Evolutionary conservation across 2,329 filamentous ascomycete species (phyloP).

Genomic region (Diatrype stigma): DNA sequence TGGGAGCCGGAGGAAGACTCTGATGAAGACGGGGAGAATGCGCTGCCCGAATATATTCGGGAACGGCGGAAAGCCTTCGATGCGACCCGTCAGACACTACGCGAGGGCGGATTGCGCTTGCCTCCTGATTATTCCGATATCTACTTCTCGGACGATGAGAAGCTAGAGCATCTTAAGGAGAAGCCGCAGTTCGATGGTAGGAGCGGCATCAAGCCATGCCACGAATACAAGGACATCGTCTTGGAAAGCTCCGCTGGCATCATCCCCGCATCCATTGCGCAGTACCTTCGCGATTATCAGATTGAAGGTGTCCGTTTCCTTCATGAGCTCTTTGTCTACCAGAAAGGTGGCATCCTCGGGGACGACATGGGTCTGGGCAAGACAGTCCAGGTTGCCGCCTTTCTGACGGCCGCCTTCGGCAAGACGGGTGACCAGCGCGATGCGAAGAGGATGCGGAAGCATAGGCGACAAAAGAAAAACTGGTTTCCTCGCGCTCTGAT

Average conservation of each 20-base stretch:
- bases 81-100: slow-evolving; percentile 50
- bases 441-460: slow-evolving; percentile 79
- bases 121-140: slow-evolving; percentile 75
- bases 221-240: slow-evolving; percentile 69
- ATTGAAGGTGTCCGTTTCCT: slow-evolving; percentile 80
- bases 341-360: slow-evolving; percentile 84
- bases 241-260: slow-evolving; percentile 72
- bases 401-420: slow-evolving; percentile 85
- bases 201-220: slow-evolving; percentile 58
- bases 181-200: slow-evolving; percentile 61
- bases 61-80: slow-evolving; percentile 68
- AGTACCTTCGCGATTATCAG: slow-evolving; percentile 90
- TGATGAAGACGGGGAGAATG: slow-evolving; percentile 43
- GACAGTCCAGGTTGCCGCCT: slow-evolving; percentile 92
- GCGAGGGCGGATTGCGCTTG: slow-evolving; percentile 66
- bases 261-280: slow-evolving; percentile 84
- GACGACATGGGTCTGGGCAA: slow-evolving; percentile 99
- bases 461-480: slow-evolving; percentile 56
- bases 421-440: slow-evolving; percentile 90
- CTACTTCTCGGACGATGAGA: slow-evolving; percentile 69
- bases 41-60: slow-evolving; percentile 70
- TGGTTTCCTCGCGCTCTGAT: slow-evolving; percentile 88
- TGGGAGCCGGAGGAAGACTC: slow-evolving; percentile 28
- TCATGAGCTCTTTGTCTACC: slow-evolving; percentile 84
- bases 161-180: slow-evolving; percentile 58